Evolutionary conservation across 306 rosid genomes (phyloP), one percentile per base, ranked within the genome.

Genomic region (Ochetophila trinervis): DNA sequence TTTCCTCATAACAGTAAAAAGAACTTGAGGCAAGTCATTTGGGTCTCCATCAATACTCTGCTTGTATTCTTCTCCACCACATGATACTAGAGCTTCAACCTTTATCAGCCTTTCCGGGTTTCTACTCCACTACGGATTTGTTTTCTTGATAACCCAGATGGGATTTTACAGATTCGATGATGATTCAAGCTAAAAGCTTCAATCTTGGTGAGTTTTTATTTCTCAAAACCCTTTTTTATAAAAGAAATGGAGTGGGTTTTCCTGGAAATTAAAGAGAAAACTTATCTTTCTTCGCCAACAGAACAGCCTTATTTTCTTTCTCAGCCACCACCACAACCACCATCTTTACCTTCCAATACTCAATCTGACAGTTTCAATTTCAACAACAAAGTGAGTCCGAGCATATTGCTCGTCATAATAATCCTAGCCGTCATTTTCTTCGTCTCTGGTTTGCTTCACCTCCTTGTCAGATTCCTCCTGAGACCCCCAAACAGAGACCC

Each of bases 401-500:
- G 95, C 54, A 53, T 90, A 6, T 81, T 94, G 1, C 83, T 94
- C 17, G 74, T 88, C 19, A 90, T 94, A n/a, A 82, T 86, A 27
- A 88, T 94, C 40, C 71, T 90, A 3, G 91, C 99, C 10, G 80
- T 90, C 15, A 83, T 94, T 57, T 90, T 94, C 95, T 94, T 94
- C 70, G 76, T 90, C 62, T 88, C 99, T 61, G 96, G 97, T 56
- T 74, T 94, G 69, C 96, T 94, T 27, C 99, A 94, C 71, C 99
- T 90, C 0, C 87, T 94, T 0, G 85, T 94, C 22, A 82, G 99
- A 79, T 90, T 84, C 50, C 88, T 93, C 1, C 59, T 86, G 78
- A 76, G 88, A 53, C 92, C 90, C 14, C 82, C 78, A 44, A 69
- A 30, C 19, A 80, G 90, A 75, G 88, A 88, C 66, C 71, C 80